Base-by-base conservation (phyloP, 2,329 filamentous ascomycete genomes). In the Macrophomina pseudophaseolina region DNA sequence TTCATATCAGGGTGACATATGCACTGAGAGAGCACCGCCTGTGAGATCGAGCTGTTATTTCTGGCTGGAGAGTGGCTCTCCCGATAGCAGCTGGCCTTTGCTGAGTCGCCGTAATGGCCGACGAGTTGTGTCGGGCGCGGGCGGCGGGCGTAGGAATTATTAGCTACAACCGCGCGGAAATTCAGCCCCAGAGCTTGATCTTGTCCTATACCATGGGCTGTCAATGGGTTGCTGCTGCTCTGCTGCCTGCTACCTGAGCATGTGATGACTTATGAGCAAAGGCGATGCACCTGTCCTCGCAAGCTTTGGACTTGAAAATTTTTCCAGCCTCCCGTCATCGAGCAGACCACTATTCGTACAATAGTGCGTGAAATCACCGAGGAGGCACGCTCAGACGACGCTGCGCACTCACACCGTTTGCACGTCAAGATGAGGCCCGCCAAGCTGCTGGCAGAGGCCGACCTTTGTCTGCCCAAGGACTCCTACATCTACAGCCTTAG, bases 1-100 rank as follows among this genome's bases (percentile, higher is more conserved):
- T 84, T 84, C 82, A 84, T 84, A 83, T 84, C 82, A 83, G 81
- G 81, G 81, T 79, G 71, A 83, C 80, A 84, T 78, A 9, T 38
- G 51, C 38, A 23, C 46, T 56, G 49, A 4, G 52, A 65, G 38
- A 5, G 33, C 30, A n/a, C 5, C 33, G 4, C 8, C 4, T 2
- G 14, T n/a, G 28, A 9, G 23, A 12, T 32, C 38, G 18, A 30
- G 38, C 7, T 44, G 5, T 18, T 38, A 3, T 44, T 18, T 8
- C 7, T 8, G 11, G 35, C 6, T 38, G 23, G 23, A 23, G 23
- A 23, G 23, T 23, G 23, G 23, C 23, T 23, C 23, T 23, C 23
- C 23, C 23, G 23, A 3, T 23, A 23, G 23, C 23, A 23, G 23
- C 23, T 2, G 23, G 23, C 23, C 23, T 23, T 23, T 23, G 23